A percentile compares a stretch with the other conserved stretches of the same genome.
Conservation (phyloP, 2,329 filamentous ascomycete species). For the Volutella citrinella region DNA sequence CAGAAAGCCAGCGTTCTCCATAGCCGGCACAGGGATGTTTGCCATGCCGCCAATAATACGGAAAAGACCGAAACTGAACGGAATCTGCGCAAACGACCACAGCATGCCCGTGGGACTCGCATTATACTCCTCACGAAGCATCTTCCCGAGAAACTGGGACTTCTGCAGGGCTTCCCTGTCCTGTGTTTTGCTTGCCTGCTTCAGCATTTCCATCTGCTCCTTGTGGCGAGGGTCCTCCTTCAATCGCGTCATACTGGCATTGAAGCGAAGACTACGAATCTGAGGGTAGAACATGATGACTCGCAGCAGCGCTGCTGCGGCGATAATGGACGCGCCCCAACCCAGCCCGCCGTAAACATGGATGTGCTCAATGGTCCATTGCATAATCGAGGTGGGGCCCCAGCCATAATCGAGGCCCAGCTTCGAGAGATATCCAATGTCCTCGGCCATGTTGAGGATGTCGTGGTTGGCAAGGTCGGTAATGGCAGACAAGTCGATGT, state of each 20-base stretch:
- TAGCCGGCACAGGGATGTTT: constrained; percentile 72
- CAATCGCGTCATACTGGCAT: constrained; percentile 59
- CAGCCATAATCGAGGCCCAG: constrained; percentile 86
- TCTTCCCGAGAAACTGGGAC: constrained; percentile 32
- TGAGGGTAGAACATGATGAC: constrained; percentile 62
- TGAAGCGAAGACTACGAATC: constrained; percentile 31
- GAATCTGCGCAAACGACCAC: constrained; percentile 46
- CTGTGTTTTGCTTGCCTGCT: constrained; percentile 35
- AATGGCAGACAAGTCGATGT: constrained; percentile 33
- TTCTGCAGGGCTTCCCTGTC: constrained; percentile 43
- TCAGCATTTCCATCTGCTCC: constrained; percentile 47
- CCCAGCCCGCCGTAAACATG: constrained; percentile 74
- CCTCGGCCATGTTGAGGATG: constrained; percentile 63
- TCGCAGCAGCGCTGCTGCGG: constrained; percentile 64
- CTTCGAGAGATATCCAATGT: constrained; percentile 77
- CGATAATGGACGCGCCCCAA: constrained; percentile 77
- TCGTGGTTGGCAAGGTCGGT: constrained; percentile 37
- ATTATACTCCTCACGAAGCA: constrained; percentile 35
- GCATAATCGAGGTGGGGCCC: constrained; percentile 70
- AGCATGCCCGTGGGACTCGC: constrained; percentile 32
- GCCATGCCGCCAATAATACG: constrained; percentile 72
- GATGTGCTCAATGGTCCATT: constrained; percentile 77
- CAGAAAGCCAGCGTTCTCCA: constrained; percentile 66
- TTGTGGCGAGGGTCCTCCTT: constrained; percentile 51
- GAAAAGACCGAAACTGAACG: constrained; percentile 80